A percentile compares a stretch with the other conserved stretches of the same genome.
Evolutionary conservation across 495 filamentous ascomycete species (phyloP).

Genomic region (Astrothelium macrocarpum): DNA sequence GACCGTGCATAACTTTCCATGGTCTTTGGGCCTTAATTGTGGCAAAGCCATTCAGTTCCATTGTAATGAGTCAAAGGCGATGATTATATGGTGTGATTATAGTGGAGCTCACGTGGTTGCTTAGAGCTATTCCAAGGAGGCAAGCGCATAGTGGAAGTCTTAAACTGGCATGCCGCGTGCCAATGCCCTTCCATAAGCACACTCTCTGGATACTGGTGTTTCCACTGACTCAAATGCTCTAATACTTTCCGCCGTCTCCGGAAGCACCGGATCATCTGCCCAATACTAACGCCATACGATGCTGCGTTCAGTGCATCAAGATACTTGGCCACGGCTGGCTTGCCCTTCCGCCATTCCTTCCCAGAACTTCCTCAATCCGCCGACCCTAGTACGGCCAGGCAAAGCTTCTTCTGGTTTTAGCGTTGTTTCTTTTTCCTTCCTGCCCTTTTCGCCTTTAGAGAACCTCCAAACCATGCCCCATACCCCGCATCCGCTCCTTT

Average conservation of each 20-base stretch:
- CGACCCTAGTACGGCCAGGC: slow-evolving; percentile 40
- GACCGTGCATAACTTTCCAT: too few species aligned
- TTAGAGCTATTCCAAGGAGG: neutral
- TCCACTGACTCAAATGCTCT: too few species aligned
- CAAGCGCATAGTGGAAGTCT: neutral
- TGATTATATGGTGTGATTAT: neutral
- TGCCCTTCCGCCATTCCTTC: slow-evolving; percentile 33
- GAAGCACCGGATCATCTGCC: neutral
- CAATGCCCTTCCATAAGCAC: too few species aligned
- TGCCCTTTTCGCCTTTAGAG: slow-evolving; percentile 14
- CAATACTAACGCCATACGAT: neutral
- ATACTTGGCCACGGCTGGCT: neutral
- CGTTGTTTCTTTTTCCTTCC: slow-evolving; percentile 30
- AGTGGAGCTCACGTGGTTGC: neutral
- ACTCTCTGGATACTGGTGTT: too few species aligned
- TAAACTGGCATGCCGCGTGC: too few species aligned
- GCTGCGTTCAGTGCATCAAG: neutral
- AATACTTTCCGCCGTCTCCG: neutral
- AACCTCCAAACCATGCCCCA: slow-evolving; percentile 23
- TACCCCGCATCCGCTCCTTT: slow-evolving; percentile 19
- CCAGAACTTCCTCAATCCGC: slow-evolving; percentile 44
- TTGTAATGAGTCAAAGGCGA: too few species aligned
- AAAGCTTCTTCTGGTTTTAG: slow-evolving; percentile 40
- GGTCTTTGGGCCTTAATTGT: too few species aligned
- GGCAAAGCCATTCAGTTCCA: too few species aligned